These are phyloP conservation scores for Pseudozyma pruni DNA, from an alignment of 1,284 basidiomycete genomes.

Conservation along the genomic window DNA sequence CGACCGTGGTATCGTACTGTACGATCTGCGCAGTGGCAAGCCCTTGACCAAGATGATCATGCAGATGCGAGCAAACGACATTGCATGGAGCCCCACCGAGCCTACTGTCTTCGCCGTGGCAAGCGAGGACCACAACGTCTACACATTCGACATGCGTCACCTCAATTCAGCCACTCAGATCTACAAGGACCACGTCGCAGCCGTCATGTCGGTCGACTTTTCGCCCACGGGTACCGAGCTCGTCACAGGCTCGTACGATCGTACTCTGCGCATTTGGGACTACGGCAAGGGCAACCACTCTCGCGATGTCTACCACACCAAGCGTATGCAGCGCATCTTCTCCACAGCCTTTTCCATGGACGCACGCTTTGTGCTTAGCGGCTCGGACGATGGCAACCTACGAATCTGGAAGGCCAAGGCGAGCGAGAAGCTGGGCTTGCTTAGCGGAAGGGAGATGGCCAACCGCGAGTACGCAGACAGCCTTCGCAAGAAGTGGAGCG, in stretches of 20 bases:
- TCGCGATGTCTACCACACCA: conserved; percentile 95
- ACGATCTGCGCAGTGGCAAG: conserved; percentile 94
- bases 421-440: conserved; percentile 88
- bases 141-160: conserved; percentile 95
- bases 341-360: conserved; percentile 79
- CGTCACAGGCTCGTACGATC: conserved; percentile 94
- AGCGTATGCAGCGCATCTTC: conserved; percentile 92
- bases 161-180: conserved; percentile 86
- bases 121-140: conserved; percentile 97
- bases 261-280: conserved; percentile 92
- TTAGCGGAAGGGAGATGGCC: conserved; percentile 90
- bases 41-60: conserved; percentile 90
- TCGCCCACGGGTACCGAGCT: conserved; percentile 92
- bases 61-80: conserved; percentile 78
- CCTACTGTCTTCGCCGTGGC: conserved; percentile 90
- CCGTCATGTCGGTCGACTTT: conserved; percentile 74
- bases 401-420: conserved; percentile 96
- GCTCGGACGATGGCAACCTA: conserved; percentile 96
- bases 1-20: conserved; percentile 93
- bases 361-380: conserved; percentile 89
- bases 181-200: conserved; percentile 96
- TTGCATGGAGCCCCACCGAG: conserved; percentile 95
- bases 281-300: conserved; percentile 80
- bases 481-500: conserved; percentile 87
- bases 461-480: conserved; percentile 91